Evolutionary conservation across 2,329 filamentous ascomycete genomes (phyloP).

Genomic region (Talaromyces piceae): DNA sequence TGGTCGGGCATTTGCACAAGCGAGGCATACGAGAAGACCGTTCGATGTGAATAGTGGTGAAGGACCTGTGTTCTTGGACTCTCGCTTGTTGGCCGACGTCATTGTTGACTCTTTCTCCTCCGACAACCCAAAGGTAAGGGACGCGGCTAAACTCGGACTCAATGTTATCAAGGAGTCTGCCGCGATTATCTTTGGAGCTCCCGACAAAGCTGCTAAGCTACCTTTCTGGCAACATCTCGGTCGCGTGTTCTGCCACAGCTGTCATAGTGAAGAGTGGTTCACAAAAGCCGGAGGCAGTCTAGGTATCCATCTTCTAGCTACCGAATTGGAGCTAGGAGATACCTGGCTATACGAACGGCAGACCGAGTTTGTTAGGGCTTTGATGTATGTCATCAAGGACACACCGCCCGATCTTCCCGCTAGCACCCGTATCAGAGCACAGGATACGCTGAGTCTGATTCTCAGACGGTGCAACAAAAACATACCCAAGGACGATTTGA

Average conservation of each 20-base stretch:
- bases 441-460: conserved; percentile 73
- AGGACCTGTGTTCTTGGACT: conserved; percentile 78
- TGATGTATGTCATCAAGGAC: conserved; percentile 97
- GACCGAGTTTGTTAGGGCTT: conserved; percentile 78
- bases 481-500: conserved; percentile 70
- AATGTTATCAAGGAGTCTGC: conserved; percentile 70
- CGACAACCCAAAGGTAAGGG: conserved; percentile 70
- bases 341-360: conserved; percentile 76
- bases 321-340: conserved; percentile 76
- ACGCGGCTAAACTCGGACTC: conserved; percentile 73
- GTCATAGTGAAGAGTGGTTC: conserved; percentile 98
- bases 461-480: conserved; percentile 71
- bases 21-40: conserved; percentile 66
- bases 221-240: conserved; percentile 79
- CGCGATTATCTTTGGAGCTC: conserved; percentile 68
- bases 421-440: conserved; percentile 74
- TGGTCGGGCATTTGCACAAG: conserved; percentile 71
- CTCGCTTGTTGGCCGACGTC: conserved; percentile 77
- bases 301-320: conserved; percentile 82
- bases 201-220: conserved; percentile 63
- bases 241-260: conserved; percentile 83
- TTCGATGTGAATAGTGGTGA: conserved; percentile 85
- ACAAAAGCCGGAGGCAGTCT: conserved; percentile 88
- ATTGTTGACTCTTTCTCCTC: conserved; percentile 86
- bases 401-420: conserved; percentile 92